Evolutionary conservation across 306 rosid species (phyloP).

Genomic region (Quercus dentata): DNA sequence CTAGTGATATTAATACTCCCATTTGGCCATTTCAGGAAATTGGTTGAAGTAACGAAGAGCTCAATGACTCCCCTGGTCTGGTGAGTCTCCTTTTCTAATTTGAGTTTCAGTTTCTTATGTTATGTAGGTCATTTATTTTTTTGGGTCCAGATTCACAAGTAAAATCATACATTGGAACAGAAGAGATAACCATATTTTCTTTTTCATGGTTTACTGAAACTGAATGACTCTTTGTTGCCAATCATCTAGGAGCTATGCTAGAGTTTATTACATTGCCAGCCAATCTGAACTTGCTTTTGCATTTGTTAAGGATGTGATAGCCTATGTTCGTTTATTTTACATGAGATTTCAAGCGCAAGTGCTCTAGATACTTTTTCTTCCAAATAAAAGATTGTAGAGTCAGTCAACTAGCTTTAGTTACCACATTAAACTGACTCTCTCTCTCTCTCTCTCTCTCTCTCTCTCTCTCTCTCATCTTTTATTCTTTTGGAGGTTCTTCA

Average conservation of each 20-base stretch:
- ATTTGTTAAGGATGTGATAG: not conserved
- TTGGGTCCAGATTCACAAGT: not conserved
- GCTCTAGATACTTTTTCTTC: no score
- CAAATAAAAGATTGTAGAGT: no score
- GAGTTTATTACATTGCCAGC: not conserved
- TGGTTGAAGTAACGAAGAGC: slow-evolving; percentile 64
- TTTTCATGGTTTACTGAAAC: not conserved
- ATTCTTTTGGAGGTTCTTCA: no score
- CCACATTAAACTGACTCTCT: no score
- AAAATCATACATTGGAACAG: not conserved
- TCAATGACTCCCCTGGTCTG: slow-evolving; percentile 77
- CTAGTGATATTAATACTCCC: slow-evolving; percentile 85
- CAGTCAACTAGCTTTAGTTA: no score
- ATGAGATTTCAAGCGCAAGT: not conserved
- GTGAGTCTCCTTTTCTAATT: slow-evolving; percentile 44
- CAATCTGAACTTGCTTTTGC: not conserved
- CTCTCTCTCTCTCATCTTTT: no score
- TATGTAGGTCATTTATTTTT: not conserved
- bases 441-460: no score
- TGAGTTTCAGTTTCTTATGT: not conserved
- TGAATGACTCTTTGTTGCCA: not conserved
- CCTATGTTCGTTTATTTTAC: not conserved
- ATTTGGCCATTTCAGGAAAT: slow-evolving; percentile 49
- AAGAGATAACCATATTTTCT: not conserved
- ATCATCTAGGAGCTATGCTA: no score